Base-by-base conservation (phyloP, 441 rosid genomes). In the Pelargonium fulgidum region DNA sequence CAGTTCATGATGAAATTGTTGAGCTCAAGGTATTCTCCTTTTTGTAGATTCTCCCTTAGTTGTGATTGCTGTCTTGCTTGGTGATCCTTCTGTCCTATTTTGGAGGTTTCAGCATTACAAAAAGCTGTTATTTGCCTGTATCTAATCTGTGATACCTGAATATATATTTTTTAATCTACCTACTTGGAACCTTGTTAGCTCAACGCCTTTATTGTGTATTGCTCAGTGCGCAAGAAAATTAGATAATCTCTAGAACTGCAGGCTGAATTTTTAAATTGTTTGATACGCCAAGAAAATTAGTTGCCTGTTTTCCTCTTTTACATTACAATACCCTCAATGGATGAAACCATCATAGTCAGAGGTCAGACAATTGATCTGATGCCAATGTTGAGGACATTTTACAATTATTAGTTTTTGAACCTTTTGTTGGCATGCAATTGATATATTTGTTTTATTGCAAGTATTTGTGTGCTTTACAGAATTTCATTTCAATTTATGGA, bases 1-100 rank as follows among this genome's bases (percentile, higher is more conserved):
- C 90, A 78, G 80, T 94, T 74, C 77, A 80, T 11, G 76, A 76
- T 74, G 98, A 92, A 84, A 72, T 90, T 69, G 65, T 70, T 47
- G 95, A 88, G 83, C 90, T 95, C 66, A 85, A 81, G 95, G 99
- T 90, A 78, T 66, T 72, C 71, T 71, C 70, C 71, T 44, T 66
- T 62, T 54, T 65, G 11, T 44, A 4, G 22, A 17, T 33, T 26
- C 50, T 72, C 54, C 54, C 64, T 62, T 41, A 39, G 39, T 68
- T 45, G 58, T 73, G 68, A 9, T 70, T 39, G 39, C n/a, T 62
- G 26, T 56, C 47, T 62, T 59, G 13, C 73, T 17, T 56, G 58
- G 63, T 64, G n/a, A 17, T n/a, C 16, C 7, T 12, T 48, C 19
- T 22, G 44, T 0, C 19, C 52, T 59, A 68, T 22, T 56, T 68